Base-by-base conservation (phyloP, 176 grass and related monocot species). In the Microstegium vimineum region DNA sequence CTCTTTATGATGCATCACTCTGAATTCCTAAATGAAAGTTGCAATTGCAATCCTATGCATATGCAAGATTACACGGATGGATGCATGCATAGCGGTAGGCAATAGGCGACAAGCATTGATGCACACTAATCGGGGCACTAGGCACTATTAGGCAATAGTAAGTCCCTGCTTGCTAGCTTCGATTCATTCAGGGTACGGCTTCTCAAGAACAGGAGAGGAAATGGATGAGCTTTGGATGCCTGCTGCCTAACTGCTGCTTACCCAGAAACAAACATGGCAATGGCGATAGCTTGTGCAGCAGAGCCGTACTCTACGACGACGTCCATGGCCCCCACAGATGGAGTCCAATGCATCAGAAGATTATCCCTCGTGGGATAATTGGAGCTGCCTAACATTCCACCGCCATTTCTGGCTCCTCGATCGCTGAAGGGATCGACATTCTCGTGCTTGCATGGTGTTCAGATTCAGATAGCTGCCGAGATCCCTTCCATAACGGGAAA, bases 341-440 rank as follows among this genome's bases (percentile, higher is more conserved):
- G n/a, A n/a, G n/a, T n/a, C 3, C 42, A 14, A 43, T 54, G 2
- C 51, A 54, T 22, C 51, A n/a, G 36, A 52, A 56, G 73, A 86
- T 86, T 66, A 72, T 82, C 88, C 83, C 83, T 86, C 66, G 78
- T 82, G 78, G 78, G 78, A 82, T 82, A 86, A 82, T 66, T 65
- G n/a, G n/a, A 82, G 16, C 73, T 78, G 78, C 83, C 88, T 37
- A 90, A 86, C 88, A 71, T 23, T 65, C 46, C 59, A 64, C 70
- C 71, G 6, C 57, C 66, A 59, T 73, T 71, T 77, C 5, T 1
- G 18, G 77, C 42, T 71, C 46, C n/a, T n/a, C n/a, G 30, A n/a
- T 30, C 54, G 10, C 38, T 76, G 33, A 85, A 74, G 81, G 54
- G 9, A 76, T 61, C 37, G 33, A 30, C 40, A 8, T 40, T 85